Percentiles rank a stretch among this genome's conserved stretches.
These are phyloP conservation scores for Mycena vulgaris DNA, from an alignment of 768 basidiomycete species.

Conservation along the genomic window DNA sequence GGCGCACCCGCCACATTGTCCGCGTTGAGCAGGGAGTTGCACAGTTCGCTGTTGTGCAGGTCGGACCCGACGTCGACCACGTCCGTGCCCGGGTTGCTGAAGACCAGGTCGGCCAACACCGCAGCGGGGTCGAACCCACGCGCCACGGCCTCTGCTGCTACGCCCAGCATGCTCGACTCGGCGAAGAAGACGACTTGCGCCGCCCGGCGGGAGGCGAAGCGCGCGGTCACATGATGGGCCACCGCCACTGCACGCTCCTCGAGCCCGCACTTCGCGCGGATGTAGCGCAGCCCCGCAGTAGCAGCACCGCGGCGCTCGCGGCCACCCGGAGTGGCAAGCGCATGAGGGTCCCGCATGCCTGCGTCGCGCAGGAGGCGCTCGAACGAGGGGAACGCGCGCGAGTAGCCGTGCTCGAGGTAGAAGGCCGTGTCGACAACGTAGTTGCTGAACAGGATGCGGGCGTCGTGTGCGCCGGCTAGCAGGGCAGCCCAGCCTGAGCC, in stretches of 20 bases:
- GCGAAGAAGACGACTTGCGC: constrained; percentile 13
- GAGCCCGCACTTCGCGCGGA: constrained; percentile 14
- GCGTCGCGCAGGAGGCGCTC: constrained; percentile 6
- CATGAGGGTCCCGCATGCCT: constrained; percentile 14
- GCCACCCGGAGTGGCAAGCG: constrained; percentile 7
- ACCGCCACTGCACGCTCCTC: constrained; percentile 8
- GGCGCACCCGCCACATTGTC: constrained; percentile 10
- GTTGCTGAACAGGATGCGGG: constrained; percentile 10
- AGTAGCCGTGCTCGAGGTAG: constrained; percentile 25
- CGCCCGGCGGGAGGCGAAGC: constrained; percentile 17
- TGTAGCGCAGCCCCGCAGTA: constrained; percentile 7
- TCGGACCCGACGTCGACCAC: constrained; percentile 27
- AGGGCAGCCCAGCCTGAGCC: constrained; percentile 7
- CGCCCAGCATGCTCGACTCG: constrained; percentile 23
- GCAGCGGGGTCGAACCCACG: constrained; percentile 25
- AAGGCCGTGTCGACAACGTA: constrained; percentile 16
- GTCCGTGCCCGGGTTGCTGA: constrained; percentile 22
- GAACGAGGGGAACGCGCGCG: constrained; percentile 18
- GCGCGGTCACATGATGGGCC: constrained; percentile 6
- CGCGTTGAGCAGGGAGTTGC: constrained; percentile 17
- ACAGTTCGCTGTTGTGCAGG: constrained; percentile 20
- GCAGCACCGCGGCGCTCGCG: constrained; percentile 1
- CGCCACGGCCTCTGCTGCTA: constrained; percentile 15
- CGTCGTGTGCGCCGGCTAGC: constrained; percentile 11
- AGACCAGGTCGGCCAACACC: constrained; percentile 13